Conservation (phyloP, 257 asterid genomes). For the Primulina tabacum region DNA sequence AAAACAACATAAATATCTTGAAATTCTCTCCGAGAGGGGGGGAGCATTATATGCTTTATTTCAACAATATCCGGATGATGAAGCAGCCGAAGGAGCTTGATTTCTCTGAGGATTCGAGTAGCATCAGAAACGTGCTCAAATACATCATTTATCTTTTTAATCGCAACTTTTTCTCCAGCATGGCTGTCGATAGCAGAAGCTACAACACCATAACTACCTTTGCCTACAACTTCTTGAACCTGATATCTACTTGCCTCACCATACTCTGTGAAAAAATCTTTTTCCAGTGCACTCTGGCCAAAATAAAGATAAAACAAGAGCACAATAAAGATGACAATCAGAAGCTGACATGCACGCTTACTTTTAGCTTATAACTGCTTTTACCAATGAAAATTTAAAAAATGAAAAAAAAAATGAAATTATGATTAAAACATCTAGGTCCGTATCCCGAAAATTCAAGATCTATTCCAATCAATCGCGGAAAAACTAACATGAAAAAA, state of each 20-base stretch:
- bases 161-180: slow-evolving; percentile 88
- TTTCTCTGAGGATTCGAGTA: slow-evolving; percentile 88
- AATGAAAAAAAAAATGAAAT: neutral
- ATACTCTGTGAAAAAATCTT: slow-evolving; percentile 90
- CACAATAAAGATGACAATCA: slow-evolving; percentile 14
- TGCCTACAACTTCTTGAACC: slow-evolving; percentile 92
- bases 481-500: neutral
- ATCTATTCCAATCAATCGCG: neutral
- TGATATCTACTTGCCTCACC: slow-evolving; percentile 93
- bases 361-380: neutral
- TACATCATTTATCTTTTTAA: slow-evolving; percentile 92
- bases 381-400: slow-evolving; percentile 10
- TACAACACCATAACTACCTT: slow-evolving; percentile 97
- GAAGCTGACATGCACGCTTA: neutral
- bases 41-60: slow-evolving; percentile 93
- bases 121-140: slow-evolving; percentile 98
- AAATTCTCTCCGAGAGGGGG: slow-evolving; percentile 94
- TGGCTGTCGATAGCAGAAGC: slow-evolving; percentile 85
- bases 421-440: neutral
- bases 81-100: slow-evolving; percentile 87
- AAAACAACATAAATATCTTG: slow-evolving; percentile 84
- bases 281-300: slow-evolving; percentile 58
- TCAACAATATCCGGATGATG: slow-evolving; percentile 94
- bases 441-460: neutral
- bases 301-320: slow-evolving; percentile 3